Conservation (phyloP, 306 rosid genomes). For the Quercus cerris region DNA sequence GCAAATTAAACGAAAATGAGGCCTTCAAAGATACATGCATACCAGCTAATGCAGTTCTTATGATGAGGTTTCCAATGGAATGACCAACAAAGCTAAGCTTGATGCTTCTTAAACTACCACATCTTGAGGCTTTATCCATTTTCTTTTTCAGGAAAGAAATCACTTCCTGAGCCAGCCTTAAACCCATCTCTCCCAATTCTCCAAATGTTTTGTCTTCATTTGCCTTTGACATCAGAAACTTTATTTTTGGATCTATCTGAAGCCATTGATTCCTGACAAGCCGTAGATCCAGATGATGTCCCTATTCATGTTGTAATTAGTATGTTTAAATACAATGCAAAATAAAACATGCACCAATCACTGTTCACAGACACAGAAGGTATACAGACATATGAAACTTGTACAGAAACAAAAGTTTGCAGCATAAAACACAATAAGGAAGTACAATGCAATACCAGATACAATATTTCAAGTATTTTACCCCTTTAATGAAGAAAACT, state of each 20-base stretch:
- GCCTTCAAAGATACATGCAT: constrained; percentile 12
- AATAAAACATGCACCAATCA: background rate
- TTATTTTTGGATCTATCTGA: constrained; percentile 74
- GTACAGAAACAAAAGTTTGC: too few species aligned
- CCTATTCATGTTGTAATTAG: constrained; percentile 39
- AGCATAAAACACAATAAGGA: too few species aligned
- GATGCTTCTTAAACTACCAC: constrained; percentile 57
- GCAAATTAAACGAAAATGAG: constrained; percentile 15
- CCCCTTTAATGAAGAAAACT: too few species aligned
- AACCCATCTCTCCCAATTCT: constrained; percentile 95
- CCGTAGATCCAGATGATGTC: constrained; percentile 88
- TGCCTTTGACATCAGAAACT: constrained; percentile 86
- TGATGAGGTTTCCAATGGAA: constrained; percentile 91
- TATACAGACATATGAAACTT: background rate
- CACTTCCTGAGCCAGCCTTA: constrained; percentile 83
- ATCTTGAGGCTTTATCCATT: constrained; percentile 71
- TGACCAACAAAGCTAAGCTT: constrained; percentile 94
- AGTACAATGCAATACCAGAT: too few species aligned
- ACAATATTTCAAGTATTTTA: too few species aligned
- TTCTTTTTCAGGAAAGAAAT: constrained; percentile 65
- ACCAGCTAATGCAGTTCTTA: constrained; percentile 90
- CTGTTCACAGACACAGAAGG: background rate
- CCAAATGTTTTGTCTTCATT: constrained; percentile 90
- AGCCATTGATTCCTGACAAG: constrained; percentile 95
- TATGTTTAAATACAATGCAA: background rate